Conservation (phyloP, 805 yeast genomes). For the Saccharomycodes ludwigii region DNA sequence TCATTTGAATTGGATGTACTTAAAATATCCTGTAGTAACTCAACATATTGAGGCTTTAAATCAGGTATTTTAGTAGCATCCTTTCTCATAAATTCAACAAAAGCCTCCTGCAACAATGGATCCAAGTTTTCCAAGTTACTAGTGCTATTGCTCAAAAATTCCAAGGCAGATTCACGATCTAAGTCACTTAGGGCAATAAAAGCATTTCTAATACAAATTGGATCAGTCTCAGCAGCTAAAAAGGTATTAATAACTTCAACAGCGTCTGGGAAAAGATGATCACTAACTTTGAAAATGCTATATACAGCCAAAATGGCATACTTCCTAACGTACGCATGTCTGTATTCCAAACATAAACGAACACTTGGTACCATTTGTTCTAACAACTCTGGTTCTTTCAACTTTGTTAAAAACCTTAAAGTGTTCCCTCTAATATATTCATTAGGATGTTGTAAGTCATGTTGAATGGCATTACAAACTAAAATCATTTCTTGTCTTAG, state of each 20-base stretch:
- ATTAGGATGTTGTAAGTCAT: constrained; percentile 95
- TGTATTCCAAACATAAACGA: constrained; percentile 81
- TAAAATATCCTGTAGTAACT: constrained; percentile 58
- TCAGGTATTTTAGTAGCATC: constrained; percentile 59
- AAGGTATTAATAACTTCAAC: constrained; percentile 67
- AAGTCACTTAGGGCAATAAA: constrained; percentile 76
- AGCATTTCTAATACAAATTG: constrained; percentile 92
- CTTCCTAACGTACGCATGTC: constrained; percentile 96
- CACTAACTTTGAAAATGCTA: constrained; percentile 71
- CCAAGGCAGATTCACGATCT: constrained; percentile 75
- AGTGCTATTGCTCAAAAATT: constrained; percentile 64
- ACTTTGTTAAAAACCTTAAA: constrained; percentile 77
- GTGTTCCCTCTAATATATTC: constrained; percentile 95
- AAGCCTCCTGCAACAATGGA: constrained; percentile 75
- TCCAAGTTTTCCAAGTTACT: constrained; percentile 53
- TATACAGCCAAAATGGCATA: constrained; percentile 88
- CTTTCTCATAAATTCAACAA: constrained; percentile 80
- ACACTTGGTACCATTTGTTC: constrained; percentile 94
- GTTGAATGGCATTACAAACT: constrained; percentile 95
- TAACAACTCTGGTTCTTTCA: constrained; percentile 84
- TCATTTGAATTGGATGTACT: constrained; percentile 45
- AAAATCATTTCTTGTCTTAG: constrained; percentile 97
- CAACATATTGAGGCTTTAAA: constrained; percentile 58
- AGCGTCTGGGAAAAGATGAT: constrained; percentile 91
- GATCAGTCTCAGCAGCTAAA: constrained; percentile 73